Percentiles rank a stretch among this genome's conserved stretches.
Conservation (phyloP, 2,329 filamentous ascomycete species). For the Fusarium sp. region DNA sequence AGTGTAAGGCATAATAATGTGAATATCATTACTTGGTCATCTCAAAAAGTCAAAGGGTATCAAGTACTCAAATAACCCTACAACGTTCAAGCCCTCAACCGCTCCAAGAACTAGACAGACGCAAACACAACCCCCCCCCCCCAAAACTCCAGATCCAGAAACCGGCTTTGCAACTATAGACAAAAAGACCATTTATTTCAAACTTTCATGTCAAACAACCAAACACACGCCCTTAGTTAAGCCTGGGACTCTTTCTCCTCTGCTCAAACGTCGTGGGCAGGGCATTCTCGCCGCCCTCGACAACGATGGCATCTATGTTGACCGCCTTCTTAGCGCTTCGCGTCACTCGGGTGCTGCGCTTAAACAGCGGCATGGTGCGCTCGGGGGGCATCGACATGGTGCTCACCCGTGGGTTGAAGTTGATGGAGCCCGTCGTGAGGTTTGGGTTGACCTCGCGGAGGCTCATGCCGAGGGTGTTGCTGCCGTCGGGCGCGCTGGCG, state of each 20-base stretch:
- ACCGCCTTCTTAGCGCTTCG: slow-evolving; percentile 48
- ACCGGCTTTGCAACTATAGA: not conserved
- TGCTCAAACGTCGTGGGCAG: slow-evolving; percentile 57
- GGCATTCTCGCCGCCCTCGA: slow-evolving; percentile 64
- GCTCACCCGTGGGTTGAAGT: slow-evolving; percentile 57
- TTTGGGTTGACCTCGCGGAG: slow-evolving; percentile 67
- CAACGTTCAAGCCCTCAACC: slow-evolving; percentile 28
- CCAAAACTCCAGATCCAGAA: slow-evolving; percentile 30
- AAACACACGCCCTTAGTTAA: slow-evolving; percentile 47
- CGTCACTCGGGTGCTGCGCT: slow-evolving; percentile 55
- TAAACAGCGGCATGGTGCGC: slow-evolving; percentile 59
- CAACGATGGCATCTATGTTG: slow-evolving; percentile 38
- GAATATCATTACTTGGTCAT: slow-evolving; percentile 30
- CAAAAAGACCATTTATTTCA: not conserved
- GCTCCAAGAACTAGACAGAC: slow-evolving; percentile 22
- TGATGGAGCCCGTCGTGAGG: slow-evolving; percentile 48
- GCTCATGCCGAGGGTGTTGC: slow-evolving; percentile 53
- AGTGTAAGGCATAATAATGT: slow-evolving; percentile 1
- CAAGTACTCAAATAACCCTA: slow-evolving; percentile 48
- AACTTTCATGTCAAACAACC: not conserved
- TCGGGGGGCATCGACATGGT: slow-evolving; percentile 54
- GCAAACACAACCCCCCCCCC: slow-evolving; percentile 3
- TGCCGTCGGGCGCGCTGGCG: slow-evolving; percentile 41
- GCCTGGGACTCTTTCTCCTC: slow-evolving; percentile 66
- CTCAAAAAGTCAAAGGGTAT: slow-evolving; percentile 46